These are phyloP conservation scores for Solanum paucissectum DNA, from an alignment of 257 asterid species.

Conservation along the genomic window DNA sequence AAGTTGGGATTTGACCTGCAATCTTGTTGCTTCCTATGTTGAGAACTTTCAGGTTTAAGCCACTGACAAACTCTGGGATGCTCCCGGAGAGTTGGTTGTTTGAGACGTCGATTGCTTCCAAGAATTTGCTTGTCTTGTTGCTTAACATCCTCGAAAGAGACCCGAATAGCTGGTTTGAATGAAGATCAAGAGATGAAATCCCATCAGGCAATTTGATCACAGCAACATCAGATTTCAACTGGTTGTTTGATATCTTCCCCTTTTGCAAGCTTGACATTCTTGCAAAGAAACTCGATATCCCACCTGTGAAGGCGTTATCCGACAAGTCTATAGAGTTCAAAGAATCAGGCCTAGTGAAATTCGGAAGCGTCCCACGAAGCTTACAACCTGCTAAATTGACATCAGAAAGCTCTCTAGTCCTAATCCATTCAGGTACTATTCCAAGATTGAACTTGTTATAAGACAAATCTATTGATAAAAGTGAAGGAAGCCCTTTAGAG, in stretches of 20 bases:
- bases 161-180: constrained; percentile 59
- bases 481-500: constrained; percentile 42
- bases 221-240: constrained; percentile 44
- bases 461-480: constrained; percentile 70
- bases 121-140: constrained; percentile 41
- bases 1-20: constrained; percentile 55
- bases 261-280: constrained; percentile 43
- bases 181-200: constrained; percentile 52
- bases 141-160: constrained; percentile 39
- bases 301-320: constrained; percentile 52
- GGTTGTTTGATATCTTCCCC: constrained; percentile 57
- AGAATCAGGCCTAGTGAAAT: constrained; percentile 56
- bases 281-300: constrained; percentile 43
- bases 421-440: constrained; percentile 65
- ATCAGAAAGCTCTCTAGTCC: constrained; percentile 48
- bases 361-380: constrained; percentile 61
- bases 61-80: constrained; percentile 48
- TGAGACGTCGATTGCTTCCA: constrained; percentile 60
- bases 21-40: constrained; percentile 65
- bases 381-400: constrained; percentile 70
- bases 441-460: constrained; percentile 53
- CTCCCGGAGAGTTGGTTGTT: constrained; percentile 52
- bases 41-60: constrained; percentile 41
- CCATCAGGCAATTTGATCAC: constrained; percentile 50
- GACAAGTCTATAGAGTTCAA: constrained; percentile 69